Base-by-base conservation (phyloP, 129 eudicot genomes). In the Gnaphalium uliginosum region DNA sequence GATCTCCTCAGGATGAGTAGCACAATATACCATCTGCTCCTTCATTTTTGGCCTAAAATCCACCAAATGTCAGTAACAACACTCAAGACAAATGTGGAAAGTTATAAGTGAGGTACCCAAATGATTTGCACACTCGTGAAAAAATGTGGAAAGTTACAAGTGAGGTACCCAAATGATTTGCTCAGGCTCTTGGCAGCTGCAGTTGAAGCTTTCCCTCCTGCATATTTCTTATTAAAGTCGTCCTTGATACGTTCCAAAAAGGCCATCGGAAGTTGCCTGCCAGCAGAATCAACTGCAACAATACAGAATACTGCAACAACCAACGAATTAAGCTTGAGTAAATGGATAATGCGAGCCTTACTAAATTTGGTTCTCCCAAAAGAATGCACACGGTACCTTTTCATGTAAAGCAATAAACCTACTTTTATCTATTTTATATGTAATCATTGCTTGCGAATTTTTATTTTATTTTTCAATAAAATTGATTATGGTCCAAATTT, bases 21-120 rank as follows among this genome's bases (percentile, higher is more conserved):
- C 87, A 64, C 93, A 90, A 63, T 90, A 90, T 75, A 75, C 67
- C 96, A 90, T 90, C 39, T 90, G 93, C 76, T 86, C 96, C 72
- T 87, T 90, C 79, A 90, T 66, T 82, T 90, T 90, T 8, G 96
- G 89, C 56, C 96, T 90, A 68, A 10, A 60, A 50, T 67, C 75
- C 56, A 70, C 18, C 59, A 30, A 63, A 67, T 68, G 66, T 67
- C 23, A 21, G 62, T 75, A 25, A 79, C 32, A 25, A 79, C 41
- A 71, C 54, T 11, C 9, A 7, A 5, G 6, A 3, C 54, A 80
- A n/a, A 61, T 43, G n/a, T 13, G 53, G 17, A 46, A 11, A 46
- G 18, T 11, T 14, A 46, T 46, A 46, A 46, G 1, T 46, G 5
- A 46, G 51, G 65, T 86, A 89, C 96, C 96, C 96, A 66, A 84